Conservation (phyloP, 225 moss, liverwort and hornwort genomes). For the Lunularia cruciata region DNA sequence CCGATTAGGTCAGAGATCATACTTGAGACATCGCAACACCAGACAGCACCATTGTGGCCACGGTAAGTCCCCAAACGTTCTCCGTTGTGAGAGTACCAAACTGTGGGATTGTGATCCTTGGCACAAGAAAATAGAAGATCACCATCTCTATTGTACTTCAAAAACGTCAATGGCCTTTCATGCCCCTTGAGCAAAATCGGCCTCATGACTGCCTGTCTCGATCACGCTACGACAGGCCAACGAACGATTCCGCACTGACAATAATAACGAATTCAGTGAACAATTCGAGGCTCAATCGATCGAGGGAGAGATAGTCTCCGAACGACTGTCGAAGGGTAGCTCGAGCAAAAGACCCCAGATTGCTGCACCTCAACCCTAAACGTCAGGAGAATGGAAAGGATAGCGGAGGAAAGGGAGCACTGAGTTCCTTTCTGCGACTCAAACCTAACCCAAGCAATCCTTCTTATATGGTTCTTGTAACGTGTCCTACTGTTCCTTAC, state of each 20-base stretch:
- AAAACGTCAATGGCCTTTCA: slow-evolving; percentile 86
- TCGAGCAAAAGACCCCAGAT: neutral
- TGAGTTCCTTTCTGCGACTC: neutral
- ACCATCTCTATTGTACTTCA: slow-evolving; percentile 86
- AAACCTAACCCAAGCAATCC: neutral
- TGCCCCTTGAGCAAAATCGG: slow-evolving; percentile 92
- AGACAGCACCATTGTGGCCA: slow-evolving; percentile 90
- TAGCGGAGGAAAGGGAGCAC: too few species aligned
- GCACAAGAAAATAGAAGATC: slow-evolving; percentile 90
- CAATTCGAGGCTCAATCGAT: neutral
- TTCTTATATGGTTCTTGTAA: too few species aligned
- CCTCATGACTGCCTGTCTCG: slow-evolving; percentile 54
- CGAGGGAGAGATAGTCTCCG: neutral
- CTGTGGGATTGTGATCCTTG: slow-evolving; percentile 91
- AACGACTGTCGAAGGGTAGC: neutral
- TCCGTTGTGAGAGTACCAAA: slow-evolving; percentile 86
- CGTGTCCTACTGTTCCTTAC: too few species aligned
- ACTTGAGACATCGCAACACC: slow-evolving; percentile 85
- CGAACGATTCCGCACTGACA: neutral
- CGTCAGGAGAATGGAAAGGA: slow-evolving; percentile 7
- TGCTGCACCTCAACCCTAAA: slow-evolving; percentile 7
- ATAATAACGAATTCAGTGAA: neutral
- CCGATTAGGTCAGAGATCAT: neutral
- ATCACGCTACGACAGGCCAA: neutral
- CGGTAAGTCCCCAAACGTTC: slow-evolving; percentile 81